Conservation (phyloP, 345 rosid species). For the Gossypium stocksii region DNA sequence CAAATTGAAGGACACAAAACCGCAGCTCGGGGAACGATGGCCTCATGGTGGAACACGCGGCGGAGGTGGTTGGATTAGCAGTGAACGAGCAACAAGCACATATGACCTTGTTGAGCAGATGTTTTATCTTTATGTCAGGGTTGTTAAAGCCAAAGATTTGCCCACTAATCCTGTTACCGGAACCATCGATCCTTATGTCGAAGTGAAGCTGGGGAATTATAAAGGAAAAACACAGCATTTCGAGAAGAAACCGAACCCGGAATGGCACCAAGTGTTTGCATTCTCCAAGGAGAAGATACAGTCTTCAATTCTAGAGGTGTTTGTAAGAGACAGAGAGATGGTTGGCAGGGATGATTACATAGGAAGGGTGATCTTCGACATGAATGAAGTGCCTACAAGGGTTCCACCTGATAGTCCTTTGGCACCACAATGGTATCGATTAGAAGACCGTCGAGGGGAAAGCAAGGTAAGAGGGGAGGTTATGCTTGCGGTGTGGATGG, state of each 20-base stretch:
- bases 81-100: conserved; percentile 77
- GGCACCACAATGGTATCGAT: conserved; percentile 90
- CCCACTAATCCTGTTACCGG: conserved; percentile 63
- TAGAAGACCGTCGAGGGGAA: conserved; percentile 51
- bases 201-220: conserved; percentile 84
- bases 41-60: conserved; percentile 85
- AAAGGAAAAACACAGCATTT: conserved; percentile 74
- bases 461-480: conserved; percentile 66
- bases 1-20: conserved; percentile 80
- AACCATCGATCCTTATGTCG: conserved; percentile 73
- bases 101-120: conserved; percentile 90
- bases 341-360: conserved; percentile 70
- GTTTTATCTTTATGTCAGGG: conserved; percentile 76
- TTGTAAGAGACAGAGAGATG: conserved; percentile 72
- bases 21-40: conserved; percentile 93
- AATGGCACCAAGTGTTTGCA: conserved; percentile 84
- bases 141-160: conserved; percentile 81
- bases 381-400: conserved; percentile 90
- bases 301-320: conserved; percentile 69
- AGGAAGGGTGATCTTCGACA: conserved; percentile 77
- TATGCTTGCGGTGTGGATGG: conserved; percentile 96
- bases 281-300: conserved; percentile 83
- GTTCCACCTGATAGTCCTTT: conserved; percentile 96
- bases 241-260: conserved; percentile 71
- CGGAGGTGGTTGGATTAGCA: conserved; percentile 80